Base-by-base conservation (phyloP, 129 eudicot species). In the Lactuca saligna region DNA sequence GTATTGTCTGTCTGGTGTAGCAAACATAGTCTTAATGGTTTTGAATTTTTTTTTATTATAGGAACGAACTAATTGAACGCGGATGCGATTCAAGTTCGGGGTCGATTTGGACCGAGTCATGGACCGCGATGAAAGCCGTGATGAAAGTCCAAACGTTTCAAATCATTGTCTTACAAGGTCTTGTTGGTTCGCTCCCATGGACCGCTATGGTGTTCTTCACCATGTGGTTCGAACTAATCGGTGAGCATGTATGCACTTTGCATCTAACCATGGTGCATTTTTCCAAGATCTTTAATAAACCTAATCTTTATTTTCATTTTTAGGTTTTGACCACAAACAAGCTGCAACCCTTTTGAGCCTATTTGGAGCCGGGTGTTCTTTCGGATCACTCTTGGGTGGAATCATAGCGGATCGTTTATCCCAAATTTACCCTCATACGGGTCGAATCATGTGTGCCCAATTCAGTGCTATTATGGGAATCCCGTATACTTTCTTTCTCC, bases 101-200 rank as follows among this genome's bases (percentile, higher is more conserved):
- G 60, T 82, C 95, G 49, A 51, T 86, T 54, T 93, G 96, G 98
- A 25, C 37, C 15, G 96, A 93, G 74, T 93, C 98, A 5, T 89
- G 95, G 98, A 42, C 71, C n/a, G 90, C 98, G 39, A 93, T 80
- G 80, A 93, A 87, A 83, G 66, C 84, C 12, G 87, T 93, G 57
- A 77, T 81, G 72, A 89, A 83, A 76, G 82, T 93, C 29, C 88
- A 66, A 71, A 93, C 98, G 3, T 93, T 93, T 87, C 98, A 86
- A 82, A 82, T 93, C 67, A 93, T 93, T 35, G 98, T 93, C 33
- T 83, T 89, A 80, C 98, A 93, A 70, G 98, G 98, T 63, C 90
- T 93, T 31, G 91, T 93, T 39, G 98, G 98, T 63, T 89, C 96
- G 5, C 76, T 93, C 55, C 98, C 98, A 11, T 93, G 98, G 98